These are phyloP conservation scores for Xerocomellus chrysenteron DNA, from an alignment of 768 basidiomycete species.

Conservation along the genomic window DNA sequence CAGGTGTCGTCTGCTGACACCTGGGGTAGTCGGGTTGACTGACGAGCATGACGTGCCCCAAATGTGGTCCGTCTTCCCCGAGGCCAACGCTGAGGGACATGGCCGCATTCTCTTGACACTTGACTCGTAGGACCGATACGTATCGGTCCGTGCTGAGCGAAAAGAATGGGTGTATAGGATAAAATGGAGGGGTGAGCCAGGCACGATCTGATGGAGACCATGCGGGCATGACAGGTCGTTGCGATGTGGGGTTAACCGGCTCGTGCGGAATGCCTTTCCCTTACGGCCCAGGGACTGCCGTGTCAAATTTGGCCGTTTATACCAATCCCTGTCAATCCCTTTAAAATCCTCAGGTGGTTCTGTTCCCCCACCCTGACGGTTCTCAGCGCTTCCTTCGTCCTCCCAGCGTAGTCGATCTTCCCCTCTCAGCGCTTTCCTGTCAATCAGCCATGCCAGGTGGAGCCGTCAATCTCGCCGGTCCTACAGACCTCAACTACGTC, in stretches of 20 bases:
- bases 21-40: not conserved
- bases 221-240: conserved; percentile 22
- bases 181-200: conserved; percentile 1
- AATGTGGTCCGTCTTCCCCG: not conserved
- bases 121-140: not conserved
- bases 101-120: not conserved
- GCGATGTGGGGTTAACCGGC: conserved; percentile 19
- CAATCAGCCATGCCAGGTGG: conserved; percentile 20
- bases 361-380: not conserved
- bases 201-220: conserved; percentile 13
- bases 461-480: not conserved
- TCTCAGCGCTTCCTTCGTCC: conserved; percentile 1
- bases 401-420: not conserved
- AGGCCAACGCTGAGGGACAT: not conserved
- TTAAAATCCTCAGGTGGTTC: not conserved
- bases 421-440: not conserved
- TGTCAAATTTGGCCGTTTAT: conserved; percentile 7
- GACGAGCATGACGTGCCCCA: not conserved
- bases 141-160: not conserved
- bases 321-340: not conserved
- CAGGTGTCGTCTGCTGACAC: not conserved
- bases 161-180: not conserved
- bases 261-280: conserved; percentile 11
- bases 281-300: not conserved
- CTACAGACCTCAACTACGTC: not conserved